Evolutionary conservation across 2,329 filamentous ascomycete genomes (phyloP), one percentile per base, ranked within the genome.

Genomic region (Clonostachys rosea): DNA sequence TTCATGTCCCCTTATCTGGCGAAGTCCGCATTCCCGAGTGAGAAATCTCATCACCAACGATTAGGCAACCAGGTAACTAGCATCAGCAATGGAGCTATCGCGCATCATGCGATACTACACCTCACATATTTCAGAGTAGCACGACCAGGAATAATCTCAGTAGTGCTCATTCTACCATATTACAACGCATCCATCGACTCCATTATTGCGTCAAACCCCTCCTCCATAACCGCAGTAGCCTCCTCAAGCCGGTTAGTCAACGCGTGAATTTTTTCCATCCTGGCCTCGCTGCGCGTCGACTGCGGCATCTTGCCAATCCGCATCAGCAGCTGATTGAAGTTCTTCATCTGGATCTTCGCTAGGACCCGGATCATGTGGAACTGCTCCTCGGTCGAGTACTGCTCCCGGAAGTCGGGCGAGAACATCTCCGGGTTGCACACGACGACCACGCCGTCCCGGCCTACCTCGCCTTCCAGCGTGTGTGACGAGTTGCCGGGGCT

Each of bases 341-440:
- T 57, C 14, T 50, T 44, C 13, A 58, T 52, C 37, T 63, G 60
- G n/a, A 62, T 47, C 33, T 47, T 52, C 35, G 59, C 35, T 5
- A 63, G 47, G 6, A 50, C 58, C 2, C 50, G 50, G 12, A 61
- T 57, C 56, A 63, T 60, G 46, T 61, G 57, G 7, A 59, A 40
- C 43, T 61, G 59, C 49, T 63, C 59, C 49, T 62, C 57, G 34
- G 55, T 45, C 4, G 58, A 60, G 43, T 60, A 62, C 35, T 54
- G 49, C 14, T 41, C 51, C 20, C 54, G 50, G 18, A 61, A 56
- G 16, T 55, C 53, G 14, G 53, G 46, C 11, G 56, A 57, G 40
- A 63, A 62, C 48, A 61, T 45, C 4, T 54, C 42, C 4, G 54
- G 49, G 44, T 55, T 63, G 50, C 59, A 63, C 1, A 41, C 33